Percentiles rank a stretch among this genome's conserved stretches.
Conservation (phyloP, 2,329 filamentous ascomycete genomes). For the Orbilia javanica region DNA sequence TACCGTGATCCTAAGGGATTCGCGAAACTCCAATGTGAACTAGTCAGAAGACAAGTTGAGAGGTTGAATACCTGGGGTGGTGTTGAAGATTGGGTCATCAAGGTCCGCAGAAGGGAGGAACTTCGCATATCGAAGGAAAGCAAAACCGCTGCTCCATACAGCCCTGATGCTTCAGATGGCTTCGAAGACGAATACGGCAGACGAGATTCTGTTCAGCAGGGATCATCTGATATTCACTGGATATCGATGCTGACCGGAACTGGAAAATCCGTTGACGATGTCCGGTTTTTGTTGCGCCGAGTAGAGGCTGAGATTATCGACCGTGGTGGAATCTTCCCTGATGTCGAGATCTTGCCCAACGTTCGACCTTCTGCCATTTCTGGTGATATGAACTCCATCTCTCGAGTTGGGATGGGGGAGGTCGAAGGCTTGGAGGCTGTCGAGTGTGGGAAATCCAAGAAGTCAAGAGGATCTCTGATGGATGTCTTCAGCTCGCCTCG, state of each 20-base stretch:
- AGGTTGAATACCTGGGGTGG: slow-evolving; percentile 75
- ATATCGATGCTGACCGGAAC: slow-evolving; percentile 62
- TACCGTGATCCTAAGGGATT: slow-evolving; percentile 76
- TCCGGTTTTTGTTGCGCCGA: slow-evolving; percentile 64
- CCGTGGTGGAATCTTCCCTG: slow-evolving; percentile 64
- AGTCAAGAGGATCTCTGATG: slow-evolving; percentile 51
- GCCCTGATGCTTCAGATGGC: slow-evolving; percentile 50
- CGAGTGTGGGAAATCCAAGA: slow-evolving; percentile 40
- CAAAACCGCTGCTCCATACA: slow-evolving; percentile 63
- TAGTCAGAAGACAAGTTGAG: slow-evolving; percentile 74
- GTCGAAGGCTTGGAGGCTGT: slow-evolving; percentile 28
- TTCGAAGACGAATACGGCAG: slow-evolving; percentile 48
- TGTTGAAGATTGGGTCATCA: slow-evolving; percentile 73
- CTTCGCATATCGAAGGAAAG: slow-evolving; percentile 69
- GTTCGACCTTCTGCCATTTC: slow-evolving; percentile 57
- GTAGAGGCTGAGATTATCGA: slow-evolving; percentile 64
- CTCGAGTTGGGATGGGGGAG: slow-evolving; percentile 18
- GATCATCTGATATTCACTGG: slow-evolving; percentile 48
- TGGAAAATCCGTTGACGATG: slow-evolving; percentile 64
- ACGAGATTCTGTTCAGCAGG: slow-evolving; percentile 34
- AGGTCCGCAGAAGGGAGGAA: slow-evolving; percentile 75
- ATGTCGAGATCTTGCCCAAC: slow-evolving; percentile 66
- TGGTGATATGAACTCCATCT: slow-evolving; percentile 34
- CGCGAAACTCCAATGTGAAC: slow-evolving; percentile 73
- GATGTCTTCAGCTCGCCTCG: slow-evolving; percentile 54